Percentiles rank a stretch among this genome's conserved stretches.
Evolutionary conservation across 2,329 filamentous ascomycete species (phyloP).

Genomic region (Reticulascus tulasneorum): DNA sequence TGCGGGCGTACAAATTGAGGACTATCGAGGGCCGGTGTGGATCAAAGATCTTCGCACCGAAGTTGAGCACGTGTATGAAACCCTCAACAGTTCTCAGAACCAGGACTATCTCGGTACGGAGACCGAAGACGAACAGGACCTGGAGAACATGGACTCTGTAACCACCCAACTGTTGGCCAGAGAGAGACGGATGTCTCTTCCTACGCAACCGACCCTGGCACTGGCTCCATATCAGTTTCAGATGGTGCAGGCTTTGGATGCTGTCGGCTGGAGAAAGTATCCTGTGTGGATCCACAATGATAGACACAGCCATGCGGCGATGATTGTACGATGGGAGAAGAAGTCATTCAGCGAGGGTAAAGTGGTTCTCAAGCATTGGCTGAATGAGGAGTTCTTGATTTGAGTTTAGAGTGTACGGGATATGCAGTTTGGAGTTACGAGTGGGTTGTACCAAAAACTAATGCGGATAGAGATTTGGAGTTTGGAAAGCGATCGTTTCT

Average conservation of each 20-base stretch:
- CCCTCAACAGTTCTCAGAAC: slow-evolving; percentile 62
- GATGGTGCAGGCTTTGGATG: slow-evolving; percentile 76
- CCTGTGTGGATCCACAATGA: slow-evolving; percentile 73
- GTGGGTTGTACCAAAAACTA: neutral
- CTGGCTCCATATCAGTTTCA: slow-evolving; percentile 76
- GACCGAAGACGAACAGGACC: slow-evolving; percentile 44
- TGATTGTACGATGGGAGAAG: slow-evolving; percentile 73
- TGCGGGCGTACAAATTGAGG: slow-evolving; percentile 61
- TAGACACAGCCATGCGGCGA: slow-evolving; percentile 82
- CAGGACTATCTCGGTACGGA: slow-evolving; percentile 66
- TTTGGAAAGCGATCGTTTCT: slow-evolving; percentile 5
- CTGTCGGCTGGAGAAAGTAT: slow-evolving; percentile 60
- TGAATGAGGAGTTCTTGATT: slow-evolving; percentile 67
- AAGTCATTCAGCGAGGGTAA: slow-evolving; percentile 70
- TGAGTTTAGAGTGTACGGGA: slow-evolving; percentile 26
- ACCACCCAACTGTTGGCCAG: slow-evolving; percentile 37
- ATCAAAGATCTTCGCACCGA: slow-evolving; percentile 71
- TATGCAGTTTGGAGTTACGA: no score
- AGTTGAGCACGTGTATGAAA: slow-evolving; percentile 75
- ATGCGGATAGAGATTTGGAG: neutral
- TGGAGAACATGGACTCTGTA: slow-evolving; percentile 25
- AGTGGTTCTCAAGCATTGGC: slow-evolving; percentile 76
- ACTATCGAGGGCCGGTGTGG: slow-evolving; percentile 68
- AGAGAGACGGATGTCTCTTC: slow-evolving; percentile 36
- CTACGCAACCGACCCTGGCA: slow-evolving; percentile 66